Base-by-base conservation (phyloP, 2,329 filamentous ascomycete species). In the Fusarium pseudoanthophilum region DNA sequence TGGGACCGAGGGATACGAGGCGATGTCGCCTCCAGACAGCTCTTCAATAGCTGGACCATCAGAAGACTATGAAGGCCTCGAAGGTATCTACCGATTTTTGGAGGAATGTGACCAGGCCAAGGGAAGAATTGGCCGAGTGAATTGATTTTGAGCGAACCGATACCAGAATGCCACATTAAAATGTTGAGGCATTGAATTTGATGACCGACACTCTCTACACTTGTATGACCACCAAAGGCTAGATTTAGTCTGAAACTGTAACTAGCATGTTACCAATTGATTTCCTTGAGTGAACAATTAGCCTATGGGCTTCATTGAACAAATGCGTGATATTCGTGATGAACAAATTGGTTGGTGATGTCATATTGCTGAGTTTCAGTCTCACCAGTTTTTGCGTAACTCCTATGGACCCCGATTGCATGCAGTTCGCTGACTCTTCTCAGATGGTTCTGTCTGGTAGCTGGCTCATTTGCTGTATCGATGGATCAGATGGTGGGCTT, bases 51-150 rank as follows among this genome's bases (percentile, higher is more conserved):
- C 84, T 69, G 83, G 84, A 48, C 80, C 78, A 46, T 86, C 86
- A 2, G 83, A 85, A 51, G 85, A 87, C 6, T 88, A 85, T 68
- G 87, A 90, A 57, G 88, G 88, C 2, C 73, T 90, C 6, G 87
- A 89, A 67, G 88, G 88, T 9, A 86, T 90, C 40, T 88, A 90
- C 77, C 83, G 85, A 21, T 90, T 90, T 71, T 67, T 90, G 36
- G 88, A 89, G 74, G 88, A 89, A 75, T 90, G 88, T 73, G 87
- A 90, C 67, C 84, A 85, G 32, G 80, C 80, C 43, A 76, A 79
- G 64, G 81, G 81, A 26, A 79, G 79, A 53, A 69, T 83, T 45
- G 77, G 79, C 34, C 79, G 71, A 79, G 55, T 45, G 49, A 57
- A 62, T 30, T 74, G 72, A 75, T 67, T 70, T 69, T 58, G 51